Evolutionary conservation across 2,329 filamentous ascomycete genomes (phyloP), one percentile per base, ranked within the genome.

Genomic region (Neocatenulostroma microsporum): DNA sequence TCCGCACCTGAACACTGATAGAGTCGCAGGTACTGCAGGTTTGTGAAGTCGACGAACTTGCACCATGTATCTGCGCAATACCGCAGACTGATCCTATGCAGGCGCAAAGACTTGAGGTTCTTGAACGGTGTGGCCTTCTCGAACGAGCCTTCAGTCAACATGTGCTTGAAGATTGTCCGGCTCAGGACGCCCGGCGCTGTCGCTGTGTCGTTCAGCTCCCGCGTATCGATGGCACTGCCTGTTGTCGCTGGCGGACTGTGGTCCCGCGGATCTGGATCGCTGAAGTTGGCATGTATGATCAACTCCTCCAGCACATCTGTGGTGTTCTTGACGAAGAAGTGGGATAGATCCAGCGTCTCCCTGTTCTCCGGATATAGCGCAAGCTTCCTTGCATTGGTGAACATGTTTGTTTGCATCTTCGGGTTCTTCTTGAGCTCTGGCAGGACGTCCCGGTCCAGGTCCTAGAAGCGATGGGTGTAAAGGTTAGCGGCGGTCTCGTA

Each of bases 41-140:
- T 53, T 13, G 56, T 56, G 39, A 70, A 70, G 40, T 69, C 57
- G 41, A 71, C 60, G 35, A 68, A 37, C 36, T 62, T 63, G 53
- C 66, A 68, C 49, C 67, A 71, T 3, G 65, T 67, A 9, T 67
- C 62, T 4, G 64, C 61, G n/a, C 64, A 65, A 43, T 69, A 64
- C 19, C 67, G 61, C 8, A 70, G 51, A 28, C 59, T 62, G 21
- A 71, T 54, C 37, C 64, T 61, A 34, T 69, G 65, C 19, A 70
- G 47, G 1, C 61, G 62, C 4, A 71, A 53, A 30, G 66, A 60
- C 30, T 60, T 66, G 17, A 71, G 51, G 13, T 53, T 49, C 27
- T 55, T 53, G 31, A 69, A 50, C 2, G 67, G 66, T 5, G 60
- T 64, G 41, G 66, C 68, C 14, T 59, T 60, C 10, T 65, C 60